Conservation (phyloP, 2,329 filamentous ascomycete genomes). For the Calonectria pauciramosa region DNA sequence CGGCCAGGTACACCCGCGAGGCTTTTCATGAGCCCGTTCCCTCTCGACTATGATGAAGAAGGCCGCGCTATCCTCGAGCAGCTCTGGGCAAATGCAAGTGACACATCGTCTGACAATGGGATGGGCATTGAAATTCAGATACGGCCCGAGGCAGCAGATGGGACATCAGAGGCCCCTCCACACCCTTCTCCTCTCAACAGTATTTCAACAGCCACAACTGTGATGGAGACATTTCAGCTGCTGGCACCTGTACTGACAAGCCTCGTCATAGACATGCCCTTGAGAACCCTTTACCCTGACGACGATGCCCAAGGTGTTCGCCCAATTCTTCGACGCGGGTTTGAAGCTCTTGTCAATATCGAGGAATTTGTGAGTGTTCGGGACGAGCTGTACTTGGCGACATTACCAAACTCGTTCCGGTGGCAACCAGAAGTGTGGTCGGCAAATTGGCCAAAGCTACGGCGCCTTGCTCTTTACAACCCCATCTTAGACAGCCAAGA, state of each 20-base stretch:
- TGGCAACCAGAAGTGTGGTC: conserved; percentile 31
- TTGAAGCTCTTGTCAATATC: conserved; percentile 37
- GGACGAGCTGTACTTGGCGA: conserved; percentile 35
- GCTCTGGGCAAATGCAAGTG: not conserved
- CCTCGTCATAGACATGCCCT: conserved; percentile 40
- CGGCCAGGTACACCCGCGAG: not conserved
- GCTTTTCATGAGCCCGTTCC: not conserved
- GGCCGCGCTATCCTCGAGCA: not conserved
- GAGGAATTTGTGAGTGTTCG: conserved; percentile 42
- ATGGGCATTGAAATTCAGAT: not conserved
- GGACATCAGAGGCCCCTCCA: not conserved
- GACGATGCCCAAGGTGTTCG: conserved; percentile 4
- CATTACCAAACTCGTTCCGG: not conserved
- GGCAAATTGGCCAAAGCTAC: conserved; percentile 38
- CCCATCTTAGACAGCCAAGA: not conserved
- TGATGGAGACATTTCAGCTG: conserved; percentile 20
- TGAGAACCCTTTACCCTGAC: conserved; percentile 21
- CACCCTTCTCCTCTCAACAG: conserved; percentile 18
- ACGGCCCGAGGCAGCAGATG: not conserved
- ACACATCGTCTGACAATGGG: not conserved
- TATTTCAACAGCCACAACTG: not conserved
- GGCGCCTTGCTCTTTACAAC: conserved; percentile 36
- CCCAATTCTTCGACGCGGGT: conserved; percentile 26
- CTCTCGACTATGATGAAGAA: not conserved
- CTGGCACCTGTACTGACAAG: conserved; percentile 29